Evolutionary conservation across 768 basidiomycete species (phyloP), one percentile per base, ranked within the genome.

Genomic region (Psilocybe subaeruginosa): DNA sequence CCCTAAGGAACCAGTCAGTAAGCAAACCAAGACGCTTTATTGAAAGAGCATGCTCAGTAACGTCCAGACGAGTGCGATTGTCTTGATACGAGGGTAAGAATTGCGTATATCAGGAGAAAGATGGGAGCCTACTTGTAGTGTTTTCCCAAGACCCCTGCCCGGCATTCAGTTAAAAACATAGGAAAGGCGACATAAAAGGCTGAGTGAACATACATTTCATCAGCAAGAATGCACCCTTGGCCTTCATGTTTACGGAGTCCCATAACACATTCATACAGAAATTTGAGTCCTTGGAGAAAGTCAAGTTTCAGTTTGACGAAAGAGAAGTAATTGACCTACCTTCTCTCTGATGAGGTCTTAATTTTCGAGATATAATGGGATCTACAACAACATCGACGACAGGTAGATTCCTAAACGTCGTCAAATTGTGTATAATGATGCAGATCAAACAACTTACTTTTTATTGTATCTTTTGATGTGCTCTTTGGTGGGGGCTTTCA

Each of bases 201-300:
- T 6, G 56, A 9, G 58, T 51, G 56, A 74, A 35, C 72, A 52
- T 63, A 93, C 95, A 97, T 97, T 69, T 99, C 97, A 74, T 99
- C 97, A 1, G 97, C 97, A 35, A 99, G 83, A 65, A 99, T 97
- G 67, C 94, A 96, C 1, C 97, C 97, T 70, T 92, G 87, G 1
- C 94, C 92, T 73, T 96, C 94, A 63, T 94, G 92, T 72, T 88
- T 91, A 56, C 92, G 83, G 69, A 97, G 77, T 8, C 95, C 96
- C 95, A 98, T 98, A 16, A 96, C 91, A 68, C 90, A 93, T 69
- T 96, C 93, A 69, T 99, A 99, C 79, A 99, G 77, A 74, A 99
- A 99, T 71, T 85, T 84, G 35, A 94, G 82, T 31, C 93, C 90
- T 90, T 58, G 4, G 45, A 61, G 16, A 46, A 47, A 57, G 35